Evolutionary conservation across 345 rosid genomes (phyloP).

Genomic region (Eucalyptus regnans): DNA sequence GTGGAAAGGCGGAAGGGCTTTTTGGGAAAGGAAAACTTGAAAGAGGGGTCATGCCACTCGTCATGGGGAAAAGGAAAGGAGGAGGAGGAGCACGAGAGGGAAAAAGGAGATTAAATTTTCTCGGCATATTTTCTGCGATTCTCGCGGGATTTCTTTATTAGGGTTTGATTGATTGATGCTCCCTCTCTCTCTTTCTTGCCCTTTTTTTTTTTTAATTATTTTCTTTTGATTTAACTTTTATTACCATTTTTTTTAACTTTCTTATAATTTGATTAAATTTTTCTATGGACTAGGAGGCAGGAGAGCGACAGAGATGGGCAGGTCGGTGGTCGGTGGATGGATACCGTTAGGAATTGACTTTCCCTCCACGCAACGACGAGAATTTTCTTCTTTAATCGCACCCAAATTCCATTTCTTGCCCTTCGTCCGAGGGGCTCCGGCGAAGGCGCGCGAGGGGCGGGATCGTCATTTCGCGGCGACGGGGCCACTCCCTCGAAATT

Average conservation of each 20-base stretch:
- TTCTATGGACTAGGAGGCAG: background rate
- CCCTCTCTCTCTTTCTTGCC: too few relatives aligned
- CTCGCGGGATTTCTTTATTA: background rate
- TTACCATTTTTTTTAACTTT: rapidly evolving
- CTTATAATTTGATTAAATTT: too few relatives aligned
- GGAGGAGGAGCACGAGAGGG: background rate
- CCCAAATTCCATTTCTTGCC: background rate
- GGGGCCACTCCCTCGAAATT: background rate
- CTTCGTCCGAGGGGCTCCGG: background rate
- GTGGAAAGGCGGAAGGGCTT: background rate
- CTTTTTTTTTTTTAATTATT: background rate
- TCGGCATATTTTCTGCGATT: background rate
- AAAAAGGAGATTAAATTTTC: background rate
- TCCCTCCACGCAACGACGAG: constrained; percentile 33
- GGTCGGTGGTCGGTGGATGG: constrained; percentile 94
- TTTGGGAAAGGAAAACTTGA: background rate
- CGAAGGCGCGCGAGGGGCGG: background rate
- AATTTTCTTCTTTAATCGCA: background rate
- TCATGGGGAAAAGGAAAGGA: background rate
- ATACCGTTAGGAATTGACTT: constrained; percentile 86
- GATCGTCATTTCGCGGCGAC: background rate
- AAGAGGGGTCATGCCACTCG: background rate
- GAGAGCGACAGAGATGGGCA: background rate
- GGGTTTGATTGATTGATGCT: background rate
- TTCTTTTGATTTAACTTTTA: background rate